Evolutionary conservation across 352 stramenopile genomes (phyloP).

Genomic region (Labyrinthula sp.): DNA sequence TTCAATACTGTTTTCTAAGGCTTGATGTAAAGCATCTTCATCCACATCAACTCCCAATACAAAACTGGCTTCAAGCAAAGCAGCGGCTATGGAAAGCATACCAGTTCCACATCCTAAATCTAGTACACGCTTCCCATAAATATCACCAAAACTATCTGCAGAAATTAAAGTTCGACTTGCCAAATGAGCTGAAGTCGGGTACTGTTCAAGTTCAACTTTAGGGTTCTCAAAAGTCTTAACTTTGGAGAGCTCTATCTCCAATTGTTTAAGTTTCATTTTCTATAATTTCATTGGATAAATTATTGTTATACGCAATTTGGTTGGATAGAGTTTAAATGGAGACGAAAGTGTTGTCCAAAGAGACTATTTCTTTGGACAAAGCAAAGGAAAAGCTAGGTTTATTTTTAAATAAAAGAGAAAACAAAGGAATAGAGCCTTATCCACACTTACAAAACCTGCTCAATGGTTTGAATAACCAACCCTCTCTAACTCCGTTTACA

Average conservation of each 20-base stretch:
- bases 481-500: too few relatives aligned
- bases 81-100: conserved; percentile 28
- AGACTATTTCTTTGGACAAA: too few relatives aligned
- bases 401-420: too few relatives aligned
- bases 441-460: too few relatives aligned
- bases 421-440: too few relatives aligned
- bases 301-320: too few relatives aligned
- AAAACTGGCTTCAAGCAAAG: conserved; percentile 6
- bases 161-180: conserved; percentile 29
- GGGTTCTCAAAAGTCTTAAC: conserved; percentile 29
- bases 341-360: too few relatives aligned
- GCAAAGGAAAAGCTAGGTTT: too few relatives aligned
- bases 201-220: conserved; percentile 35
- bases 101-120: conserved; percentile 33
- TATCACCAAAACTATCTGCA: conserved; percentile 28
- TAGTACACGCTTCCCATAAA: conserved; percentile 28
- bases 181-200: conserved; percentile 33
- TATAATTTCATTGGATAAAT: too few relatives aligned
- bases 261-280: conserved; percentile 29
- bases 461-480: too few relatives aligned
- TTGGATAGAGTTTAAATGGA: too few relatives aligned
- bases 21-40: conserved; percentile 13
- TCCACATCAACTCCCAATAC: conserved; percentile 27
- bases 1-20: conserved; percentile 23
- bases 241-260: conserved; percentile 14